Evolutionary conservation across 2,329 filamentous ascomycete genomes (phyloP).

Genomic region (Periconia sp.): DNA sequence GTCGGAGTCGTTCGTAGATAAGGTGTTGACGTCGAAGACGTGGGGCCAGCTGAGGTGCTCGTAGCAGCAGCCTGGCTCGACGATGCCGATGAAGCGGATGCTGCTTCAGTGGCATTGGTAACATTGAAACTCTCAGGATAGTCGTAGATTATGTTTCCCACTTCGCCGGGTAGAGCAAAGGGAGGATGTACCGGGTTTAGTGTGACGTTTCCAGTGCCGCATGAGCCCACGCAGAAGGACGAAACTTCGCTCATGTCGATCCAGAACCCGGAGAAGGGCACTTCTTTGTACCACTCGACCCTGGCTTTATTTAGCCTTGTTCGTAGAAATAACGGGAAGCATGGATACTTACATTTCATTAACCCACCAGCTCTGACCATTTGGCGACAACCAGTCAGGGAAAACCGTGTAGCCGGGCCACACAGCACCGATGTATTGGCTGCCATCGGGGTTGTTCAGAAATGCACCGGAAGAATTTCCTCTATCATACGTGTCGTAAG

Average conservation of each 20-base stretch:
- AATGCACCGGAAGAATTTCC: slow-evolving; percentile 58
- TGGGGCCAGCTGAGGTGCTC: slow-evolving; percentile 28
- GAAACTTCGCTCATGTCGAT: slow-evolving; percentile 68
- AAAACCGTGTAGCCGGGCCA: slow-evolving; percentile 68
- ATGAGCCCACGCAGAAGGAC: slow-evolving; percentile 74
- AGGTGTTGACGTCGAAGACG: slow-evolving; percentile 38
- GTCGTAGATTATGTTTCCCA: slow-evolving; percentile 62
- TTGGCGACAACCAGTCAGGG: slow-evolving; percentile 65
- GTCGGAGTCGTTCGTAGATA: slow-evolving; percentile 68
- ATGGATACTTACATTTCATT: slow-evolving; percentile 53
- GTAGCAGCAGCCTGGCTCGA: slow-evolving; percentile 57
- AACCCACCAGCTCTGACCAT: slow-evolving; percentile 66
- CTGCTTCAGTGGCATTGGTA: slow-evolving; percentile 72
- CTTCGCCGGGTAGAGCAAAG: slow-evolving; percentile 69
- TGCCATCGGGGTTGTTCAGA: slow-evolving; percentile 61
- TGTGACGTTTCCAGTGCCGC: slow-evolving; percentile 68
- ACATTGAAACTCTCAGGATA: slow-evolving; percentile 74
- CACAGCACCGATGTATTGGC: slow-evolving; percentile 61
- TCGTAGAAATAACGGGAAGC: neutral
- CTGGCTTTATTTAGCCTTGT: slow-evolving; percentile 12
- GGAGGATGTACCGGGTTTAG: slow-evolving; percentile 73
- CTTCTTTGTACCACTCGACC: slow-evolving; percentile 57
- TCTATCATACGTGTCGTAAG: slow-evolving; percentile 58
- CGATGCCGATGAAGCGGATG: slow-evolving; percentile 62
- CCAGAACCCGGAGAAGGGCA: slow-evolving; percentile 63